Conservation (phyloP, 2,329 filamentous ascomycete genomes). For the Plectosphaerella cucumerina region DNA sequence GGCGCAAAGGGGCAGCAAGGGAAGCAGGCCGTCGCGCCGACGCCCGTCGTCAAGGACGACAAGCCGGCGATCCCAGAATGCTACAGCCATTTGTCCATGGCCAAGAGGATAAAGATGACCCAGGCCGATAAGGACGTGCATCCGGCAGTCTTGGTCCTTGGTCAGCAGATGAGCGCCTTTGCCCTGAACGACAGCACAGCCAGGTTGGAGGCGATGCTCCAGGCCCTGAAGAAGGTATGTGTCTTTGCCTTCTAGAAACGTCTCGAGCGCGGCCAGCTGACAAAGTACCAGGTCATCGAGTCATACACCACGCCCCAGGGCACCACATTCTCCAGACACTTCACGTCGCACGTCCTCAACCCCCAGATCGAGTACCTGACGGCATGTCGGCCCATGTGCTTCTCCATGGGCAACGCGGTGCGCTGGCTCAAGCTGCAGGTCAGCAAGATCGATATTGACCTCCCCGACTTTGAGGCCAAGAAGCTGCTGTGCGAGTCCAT, state of each 20-base stretch:
- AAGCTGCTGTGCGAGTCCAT: constrained; percentile 73
- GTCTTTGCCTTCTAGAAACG: neutral
- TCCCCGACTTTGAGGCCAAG: constrained; percentile 79
- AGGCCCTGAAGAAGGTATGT: constrained; percentile 80
- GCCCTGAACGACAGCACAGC: constrained; percentile 85
- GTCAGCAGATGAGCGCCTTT: constrained; percentile 87
- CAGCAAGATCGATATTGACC: constrained; percentile 82
- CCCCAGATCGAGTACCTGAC: constrained; percentile 94
- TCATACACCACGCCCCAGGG: constrained; percentile 87
- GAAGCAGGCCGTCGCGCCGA: constrained; percentile 28
- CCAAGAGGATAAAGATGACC: constrained; percentile 48
- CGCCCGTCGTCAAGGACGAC: constrained; percentile 42
- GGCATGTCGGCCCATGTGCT: constrained; percentile 90
- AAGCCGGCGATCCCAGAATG: constrained; percentile 62
- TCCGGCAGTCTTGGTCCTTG: constrained; percentile 77
- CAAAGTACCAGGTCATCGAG: constrained; percentile 66
- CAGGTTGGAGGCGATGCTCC: constrained; percentile 78
- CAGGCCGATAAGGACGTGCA: constrained; percentile 75
- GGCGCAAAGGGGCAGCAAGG: constrained; percentile 26
- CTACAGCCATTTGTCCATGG: constrained; percentile 80
- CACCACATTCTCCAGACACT: constrained; percentile 82
- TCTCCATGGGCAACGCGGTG: constrained; percentile 96
- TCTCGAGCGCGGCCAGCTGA: constrained; percentile 8
- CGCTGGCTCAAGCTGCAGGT: constrained; percentile 91
- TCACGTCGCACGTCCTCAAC: constrained; percentile 85